Evolutionary conservation across 2,329 filamentous ascomycete genomes (phyloP), one percentile per base, ranked within the genome.

Genomic region (Amphichorda felina): DNA sequence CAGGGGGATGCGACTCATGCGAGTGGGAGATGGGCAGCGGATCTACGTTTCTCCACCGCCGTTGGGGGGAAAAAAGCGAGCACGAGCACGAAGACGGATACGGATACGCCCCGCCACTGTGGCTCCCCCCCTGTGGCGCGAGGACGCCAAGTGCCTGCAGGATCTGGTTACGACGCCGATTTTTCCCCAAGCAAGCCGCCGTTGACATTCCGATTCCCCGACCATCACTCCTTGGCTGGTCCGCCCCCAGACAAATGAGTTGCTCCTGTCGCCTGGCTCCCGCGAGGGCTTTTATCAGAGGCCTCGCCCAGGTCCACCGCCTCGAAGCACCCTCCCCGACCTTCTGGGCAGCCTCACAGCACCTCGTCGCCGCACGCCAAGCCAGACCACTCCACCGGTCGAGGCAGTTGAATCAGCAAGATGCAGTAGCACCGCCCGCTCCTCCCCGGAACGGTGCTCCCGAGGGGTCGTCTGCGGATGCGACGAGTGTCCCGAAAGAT

Each of bases 211-310:
- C 21, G 21, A 24, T 10, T 24, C 6, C 10, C 21, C 21, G 10
- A 24, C 21, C 21, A 10, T 24, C 21, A 6, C 21, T 17, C 11
- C 29, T 31, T 17, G 29, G 29, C 29, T 17, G 29, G 29, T 18
- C 29, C 29, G 11, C 17, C 17, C 33, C 16, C 30, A 32, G 14
- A 18, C 15, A 14, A 28, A 72, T 72, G 68, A 57, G 48, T 41
- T 72, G 68, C 46, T 50, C 60, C 16, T 73, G 68, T 41, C 61
- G 64, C 39, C 56, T 54, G 6, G 53, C 56, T 21, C 57, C 68
- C 8, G 49, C 69, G 44, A 54, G 57, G 36, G 55, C 63, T n/a
- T 72, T 73, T 39, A 49, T 70, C 10, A 61, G 60, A 40, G 65
- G 58, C 21, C 51, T 72, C 19, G 50, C 52, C 3, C 58, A 64